Evolutionary conservation across 129 eudicot species (phyloP), one percentile per base, ranked within the genome.

Genomic region (Rutidosis leptorrhynchoides): DNA sequence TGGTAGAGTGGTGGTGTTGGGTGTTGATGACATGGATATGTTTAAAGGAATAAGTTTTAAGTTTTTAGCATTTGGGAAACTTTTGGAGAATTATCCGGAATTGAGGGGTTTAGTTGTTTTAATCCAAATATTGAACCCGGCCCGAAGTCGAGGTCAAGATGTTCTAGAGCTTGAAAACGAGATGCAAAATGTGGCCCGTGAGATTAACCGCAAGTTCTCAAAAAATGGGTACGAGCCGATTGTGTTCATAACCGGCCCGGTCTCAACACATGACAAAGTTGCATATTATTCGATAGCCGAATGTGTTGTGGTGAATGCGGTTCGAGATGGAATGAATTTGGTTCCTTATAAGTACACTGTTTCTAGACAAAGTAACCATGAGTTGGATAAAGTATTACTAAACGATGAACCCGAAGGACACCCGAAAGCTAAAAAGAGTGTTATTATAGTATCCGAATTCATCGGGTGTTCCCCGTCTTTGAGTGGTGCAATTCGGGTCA

Each of bases 1-100:
- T 0, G 95, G 95, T 7, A 93, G 83, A 54, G 62, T 57, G 8
- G 84, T 93, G 63, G 63, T 93, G 48, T 76, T 93, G 51, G 99
- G 99, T 59, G 96, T 93, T 10, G 99, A 93, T 75, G 99, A 93
- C 68, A 70, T 84, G 90, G 99, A 93, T 77, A 78, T 93, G 76
- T 85, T 93, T 37, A 93, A 93, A 60, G 99, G 96, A 11, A 86
- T 93, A 8, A 82, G 88, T 56, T 72, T 82, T 27, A 93, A 93
- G 92, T 86, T 93, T 64, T 58, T 76, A 55, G 99, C 99, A 2
- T 68, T 93, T 70, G 95, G 84, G 19, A 73, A 78, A 64, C 82
- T 93, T 17, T 68, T 93, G 68, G 82, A 89, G 7, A 74, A 80
- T 35, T 58, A 84, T 56, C 82, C 83, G 0, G 53, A 1, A 0